phyloP scores from a whole-genome alignment of 2,329 filamentous ascomycete genomes.

The Domatiomyces catenatus region DNA sequence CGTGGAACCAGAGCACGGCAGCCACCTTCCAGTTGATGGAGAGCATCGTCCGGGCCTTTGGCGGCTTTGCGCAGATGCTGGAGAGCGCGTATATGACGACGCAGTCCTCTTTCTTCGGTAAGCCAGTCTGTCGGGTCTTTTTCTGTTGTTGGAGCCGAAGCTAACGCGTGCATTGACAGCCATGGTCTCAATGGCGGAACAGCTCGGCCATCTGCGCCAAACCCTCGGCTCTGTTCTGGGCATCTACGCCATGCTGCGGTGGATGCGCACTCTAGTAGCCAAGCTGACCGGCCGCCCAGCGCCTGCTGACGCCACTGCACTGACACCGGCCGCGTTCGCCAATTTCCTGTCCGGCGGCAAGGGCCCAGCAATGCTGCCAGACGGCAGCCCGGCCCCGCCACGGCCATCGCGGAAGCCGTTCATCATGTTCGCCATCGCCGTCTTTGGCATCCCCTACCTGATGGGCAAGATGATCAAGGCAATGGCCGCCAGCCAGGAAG shows the following conservation, averaged over 20 bases:
- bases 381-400: slow-evolving; percentile 50
- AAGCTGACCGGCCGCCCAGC: slow-evolving; percentile 84
- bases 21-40: slow-evolving; percentile 98
- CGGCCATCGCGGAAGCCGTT: slow-evolving; percentile 88
- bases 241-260: slow-evolving; percentile 90
- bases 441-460: slow-evolving; percentile 87
- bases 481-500: slow-evolving; percentile 69
- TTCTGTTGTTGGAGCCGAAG: slow-evolving; percentile 4
- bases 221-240: slow-evolving; percentile 86
- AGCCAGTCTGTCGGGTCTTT: slow-evolving; percentile 21
- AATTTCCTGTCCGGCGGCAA: slow-evolving; percentile 59
- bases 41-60: slow-evolving; percentile 89
- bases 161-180: slow-evolving; percentile 37
- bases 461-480: slow-evolving; percentile 92
- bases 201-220: slow-evolving; percentile 84
- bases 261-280: slow-evolving; percentile 79
- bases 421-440: slow-evolving; percentile 84
- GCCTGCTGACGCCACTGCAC: slow-evolving; percentile 68
- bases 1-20: slow-evolving; percentile 86
- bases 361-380: slow-evolving; percentile 35
- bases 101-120: slow-evolving; percentile 95
- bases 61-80: slow-evolving; percentile 95
- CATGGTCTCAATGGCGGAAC: slow-evolving; percentile 96
- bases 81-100: slow-evolving; percentile 99
- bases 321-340: slow-evolving; percentile 85